Base-by-base conservation (phyloP, 2,329 filamentous ascomycete species). In the Berkeleyomyces basicola region DNA sequence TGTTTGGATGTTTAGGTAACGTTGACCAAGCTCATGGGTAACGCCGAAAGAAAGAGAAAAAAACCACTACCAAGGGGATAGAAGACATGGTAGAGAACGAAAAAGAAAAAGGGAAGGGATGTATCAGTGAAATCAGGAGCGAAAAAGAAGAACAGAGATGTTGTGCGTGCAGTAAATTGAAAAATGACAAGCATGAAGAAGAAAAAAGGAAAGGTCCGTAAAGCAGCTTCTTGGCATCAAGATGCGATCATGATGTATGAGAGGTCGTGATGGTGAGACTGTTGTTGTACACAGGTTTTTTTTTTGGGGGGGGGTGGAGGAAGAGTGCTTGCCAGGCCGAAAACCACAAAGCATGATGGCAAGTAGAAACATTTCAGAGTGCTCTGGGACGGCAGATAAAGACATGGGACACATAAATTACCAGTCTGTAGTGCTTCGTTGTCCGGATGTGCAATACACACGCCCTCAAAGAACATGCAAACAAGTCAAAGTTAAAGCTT, bases 211-310 rank as follows among this genome's bases (percentile, higher is more conserved):
- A 47, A 55, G 37, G 51, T 16, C 51, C 51, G 7, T 55, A 55
- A 55, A 37, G 33, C 51, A 55, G 33, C 14, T 55, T 55, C 51
- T 55, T 55, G 33, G 31, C 33, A 39, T 55, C 51, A 55, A 55
- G 14, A 39, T 55, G 33, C 33, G 14, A 37, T 55, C 51, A 36
- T 55, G 51, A 55, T 55, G 51, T n/a, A 55, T 55, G 6, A 37
- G 51, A 55, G 51, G 51, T 55, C 51, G 51, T 55, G 51, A 55
- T 55, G 51, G 39, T 55, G 51, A 55, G 51, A 55, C 33, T 55
- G 51, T 55, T 55, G 51, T 55, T 55, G 51, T 55, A 55, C 51
- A 55, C 33, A 37, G 14, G 51, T n/a, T 55, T 55, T 55, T 53
- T 55, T 55, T n/a, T 36, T 31, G 31, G 16, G 33, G 49, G 10